These are phyloP conservation scores for Blakeslea trispora DNA, from an alignment of 371 early-diverging fungal species.

Conservation along the genomic window DNA sequence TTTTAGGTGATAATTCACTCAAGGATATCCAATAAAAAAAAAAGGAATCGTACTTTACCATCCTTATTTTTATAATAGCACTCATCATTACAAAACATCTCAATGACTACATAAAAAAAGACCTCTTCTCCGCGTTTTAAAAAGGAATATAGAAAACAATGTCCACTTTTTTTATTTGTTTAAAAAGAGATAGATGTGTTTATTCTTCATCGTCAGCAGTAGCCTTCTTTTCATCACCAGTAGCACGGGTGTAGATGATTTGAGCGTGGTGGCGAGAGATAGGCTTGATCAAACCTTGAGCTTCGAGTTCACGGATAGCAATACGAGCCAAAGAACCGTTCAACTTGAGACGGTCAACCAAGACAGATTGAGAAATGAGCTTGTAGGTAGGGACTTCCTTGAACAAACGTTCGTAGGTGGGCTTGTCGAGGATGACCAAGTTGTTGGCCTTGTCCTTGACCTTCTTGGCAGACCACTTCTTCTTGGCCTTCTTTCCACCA, in stretches of 20 bases:
- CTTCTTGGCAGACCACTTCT: conserved; percentile 97
- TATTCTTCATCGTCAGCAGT: conserved; percentile 24
- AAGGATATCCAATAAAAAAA: conserved; percentile 13
- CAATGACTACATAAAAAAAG: no score
- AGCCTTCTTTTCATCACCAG: conserved; percentile 47
- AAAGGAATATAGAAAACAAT: not conserved
- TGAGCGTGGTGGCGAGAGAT: conserved; percentile 90
- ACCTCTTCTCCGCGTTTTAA: not conserved
- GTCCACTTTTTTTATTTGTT: not conserved
- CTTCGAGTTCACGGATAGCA: conserved; percentile 91
- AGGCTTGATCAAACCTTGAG: conserved; percentile 88
- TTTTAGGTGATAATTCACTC: conserved; percentile 59
- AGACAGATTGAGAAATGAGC: conserved; percentile 95
- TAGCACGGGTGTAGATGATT: conserved; percentile 86
- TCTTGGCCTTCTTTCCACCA: conserved; percentile 90
- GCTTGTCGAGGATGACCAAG: conserved; percentile 89
- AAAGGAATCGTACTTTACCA: no score
- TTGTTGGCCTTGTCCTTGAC: conserved; percentile 97
- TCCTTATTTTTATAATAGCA: no score
- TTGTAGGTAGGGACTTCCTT: conserved; percentile 99
- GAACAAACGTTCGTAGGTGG: conserved; percentile 89
- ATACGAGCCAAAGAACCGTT: conserved; percentile 96
- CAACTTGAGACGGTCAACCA: conserved; percentile 97
- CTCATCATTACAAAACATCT: no score
- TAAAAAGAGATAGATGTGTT: conserved; percentile 1